Percentiles rank a stretch among this genome's conserved stretches.
These are phyloP conservation scores for Fusarium sambucinum DNA, from an alignment of 2,329 filamentous ascomycete species.

Conservation along the genomic window DNA sequence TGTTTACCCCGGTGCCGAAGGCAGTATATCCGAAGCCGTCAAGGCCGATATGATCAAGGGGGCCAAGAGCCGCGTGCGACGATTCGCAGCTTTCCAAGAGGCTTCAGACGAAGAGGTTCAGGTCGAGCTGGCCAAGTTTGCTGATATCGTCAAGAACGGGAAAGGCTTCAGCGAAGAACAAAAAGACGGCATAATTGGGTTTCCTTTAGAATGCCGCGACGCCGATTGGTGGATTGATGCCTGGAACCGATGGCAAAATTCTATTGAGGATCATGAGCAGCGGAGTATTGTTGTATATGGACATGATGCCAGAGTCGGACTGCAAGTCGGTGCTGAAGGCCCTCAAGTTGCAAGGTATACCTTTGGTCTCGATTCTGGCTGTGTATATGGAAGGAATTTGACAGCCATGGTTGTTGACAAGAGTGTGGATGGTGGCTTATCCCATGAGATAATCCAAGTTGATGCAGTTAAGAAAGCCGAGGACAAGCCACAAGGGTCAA, in stretches of 20 bases:
- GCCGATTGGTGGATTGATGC: constrained; percentile 36
- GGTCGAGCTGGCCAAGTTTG: neutral
- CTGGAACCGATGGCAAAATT: constrained; percentile 38
- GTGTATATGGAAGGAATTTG: constrained; percentile 69
- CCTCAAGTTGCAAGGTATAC: constrained; percentile 65
- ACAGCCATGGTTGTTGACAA: constrained; percentile 32
- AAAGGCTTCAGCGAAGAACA: neutral
- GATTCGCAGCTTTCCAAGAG: constrained; percentile 10
- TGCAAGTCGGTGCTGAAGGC: constrained; percentile 56
- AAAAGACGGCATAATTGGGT: neutral
- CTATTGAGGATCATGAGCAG: constrained; percentile 20
- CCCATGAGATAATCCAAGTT: constrained; percentile 33
- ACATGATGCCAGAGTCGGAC: constrained; percentile 79
- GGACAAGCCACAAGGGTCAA: neutral
- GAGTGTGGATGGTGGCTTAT: neutral
- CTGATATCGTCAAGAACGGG: neutral
- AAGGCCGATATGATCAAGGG: constrained; percentile 31
- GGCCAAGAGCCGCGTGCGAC: constrained; percentile 22
- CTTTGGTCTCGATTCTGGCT: constrained; percentile 85
- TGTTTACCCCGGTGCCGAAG: constrained; percentile 57
- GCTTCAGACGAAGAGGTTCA: constrained; percentile 5
- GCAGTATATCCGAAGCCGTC: constrained; percentile 7
- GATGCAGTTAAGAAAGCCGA: constrained; percentile 1
- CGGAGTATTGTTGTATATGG: constrained; percentile 81
- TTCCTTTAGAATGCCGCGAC: constrained; percentile 31